These are phyloP conservation scores for Pseudonitzschia multistriata DNA, from an alignment of 108 stramenopile species.

Conservation along the genomic window DNA sequence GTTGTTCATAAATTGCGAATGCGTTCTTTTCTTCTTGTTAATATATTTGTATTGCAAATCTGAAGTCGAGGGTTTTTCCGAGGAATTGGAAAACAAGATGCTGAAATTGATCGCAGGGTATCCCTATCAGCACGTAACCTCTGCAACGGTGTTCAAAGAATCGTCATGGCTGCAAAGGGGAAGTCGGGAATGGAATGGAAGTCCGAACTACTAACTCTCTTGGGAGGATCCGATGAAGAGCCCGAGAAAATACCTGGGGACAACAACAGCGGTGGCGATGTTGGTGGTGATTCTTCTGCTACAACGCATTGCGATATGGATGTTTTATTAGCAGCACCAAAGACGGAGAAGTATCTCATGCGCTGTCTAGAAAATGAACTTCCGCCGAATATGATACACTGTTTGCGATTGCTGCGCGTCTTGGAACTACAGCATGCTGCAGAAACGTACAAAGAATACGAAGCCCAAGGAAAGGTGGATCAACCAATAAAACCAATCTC, in stretches of 20 bases:
- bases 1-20: no score
- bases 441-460: conserved; percentile 29
- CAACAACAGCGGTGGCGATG: neutral
- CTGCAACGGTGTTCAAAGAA: conserved; percentile 75
- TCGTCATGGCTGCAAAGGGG: conserved; percentile 75
- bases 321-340: conserved; percentile 61
- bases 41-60: neutral
- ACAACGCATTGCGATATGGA: conserved; percentile 56
- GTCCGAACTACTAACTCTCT: conserved; percentile 50
- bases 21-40: neutral
- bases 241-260: conserved; percentile 13
- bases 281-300: neutral
- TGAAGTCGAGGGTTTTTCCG: conserved; percentile 11
- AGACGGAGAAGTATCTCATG: conserved; percentile 75
- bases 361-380: conserved; percentile 92
- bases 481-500: conserved; percentile 23
- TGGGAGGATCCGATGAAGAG: conserved; percentile 65
- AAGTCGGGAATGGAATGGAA: conserved; percentile 69
- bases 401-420: conserved; percentile 87
- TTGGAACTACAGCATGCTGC: conserved; percentile 89
- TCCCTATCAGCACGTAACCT: conserved; percentile 69
- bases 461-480: conserved; percentile 20
- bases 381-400: conserved; percentile 94
- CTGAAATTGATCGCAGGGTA: conserved; percentile 78
- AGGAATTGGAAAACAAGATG: conserved; percentile 39